Evolutionary conservation across 2,329 filamentous ascomycete species (phyloP), one percentile per base, ranked within the genome.

Genomic region (Gnomoniopsis smithogilvyi): DNA sequence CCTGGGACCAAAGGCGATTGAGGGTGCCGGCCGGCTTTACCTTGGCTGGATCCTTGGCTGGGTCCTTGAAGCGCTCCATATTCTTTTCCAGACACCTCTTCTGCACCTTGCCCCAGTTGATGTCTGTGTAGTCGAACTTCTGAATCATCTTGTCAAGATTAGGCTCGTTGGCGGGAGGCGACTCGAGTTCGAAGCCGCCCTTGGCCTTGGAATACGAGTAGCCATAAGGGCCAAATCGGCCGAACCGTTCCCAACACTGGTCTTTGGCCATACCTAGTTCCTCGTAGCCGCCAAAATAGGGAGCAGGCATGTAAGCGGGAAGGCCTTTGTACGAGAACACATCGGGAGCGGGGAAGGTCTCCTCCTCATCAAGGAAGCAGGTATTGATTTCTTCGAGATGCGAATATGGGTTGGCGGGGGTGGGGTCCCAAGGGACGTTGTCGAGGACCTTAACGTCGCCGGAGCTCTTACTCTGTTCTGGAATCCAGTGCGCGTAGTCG

Each of bases 41-140:
- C 10, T 52, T 24, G 30, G 49, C 36, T 10, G 34, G 7, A 12
- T 56, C 43, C 19, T 57, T 50, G 51, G 72, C 67, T 60, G 75
- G 69, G 64, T 75, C 78, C 26, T 30, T 30, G 70, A 78, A 95
- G 17, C 91, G 84, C 47, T 82, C 81, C 56, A 81, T 77, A 72
- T 96, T 96, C 65, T 77, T 80, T 63, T 81, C 73, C 1, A 87
- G 70, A 67, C 91, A 95, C 33, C 81, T 74, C 55, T 84, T 76
- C 69, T 94, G 90, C 17, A 94, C 75, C 24, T 81, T 73, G 19
- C 86, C 87, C 91, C 91, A 95, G 63, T 84, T 80, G 38, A 92
- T 81, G 21, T 78, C 75, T 26, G 82, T 76, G 86, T 89, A 92
- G 33, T 85, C 74, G 11, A 83, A 72, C 38, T 61, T 69, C 60